These are phyloP conservation scores for Ogataea paradorogensis DNA, from an alignment of 805 yeast species.

Conservation along the genomic window DNA sequence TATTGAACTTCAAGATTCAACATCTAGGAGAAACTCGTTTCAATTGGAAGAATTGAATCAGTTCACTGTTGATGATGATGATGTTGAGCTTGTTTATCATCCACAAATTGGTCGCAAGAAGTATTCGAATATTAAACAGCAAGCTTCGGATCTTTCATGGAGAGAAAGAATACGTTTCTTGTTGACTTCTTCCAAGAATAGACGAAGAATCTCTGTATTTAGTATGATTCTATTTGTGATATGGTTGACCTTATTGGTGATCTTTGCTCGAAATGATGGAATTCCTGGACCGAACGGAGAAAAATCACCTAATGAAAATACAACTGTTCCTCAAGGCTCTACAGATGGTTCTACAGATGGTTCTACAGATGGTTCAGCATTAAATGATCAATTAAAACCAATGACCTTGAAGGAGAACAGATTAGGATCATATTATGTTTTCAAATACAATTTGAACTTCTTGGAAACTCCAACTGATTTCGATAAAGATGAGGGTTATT, in stretches of 20 bases:
- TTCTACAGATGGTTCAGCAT: constrained; percentile 1
- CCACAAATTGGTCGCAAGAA: constrained; percentile 7
- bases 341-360: constrained; percentile 4
- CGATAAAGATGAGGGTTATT: constrained; percentile 45
- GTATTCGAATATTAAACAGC: constrained; percentile 6
- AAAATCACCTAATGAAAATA: background rate
- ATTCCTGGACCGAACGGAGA: background rate
- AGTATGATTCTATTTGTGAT: constrained; percentile 20
- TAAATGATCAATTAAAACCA: constrained; percentile 8
- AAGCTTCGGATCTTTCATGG: constrained; percentile 1
- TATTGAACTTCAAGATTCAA: constrained; percentile 22
- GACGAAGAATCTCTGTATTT: constrained; percentile 13
- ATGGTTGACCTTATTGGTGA: constrained; percentile 27
- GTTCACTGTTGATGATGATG: constrained; percentile 25
- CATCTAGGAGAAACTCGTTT: constrained; percentile 21
- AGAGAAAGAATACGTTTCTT: constrained; percentile 8
- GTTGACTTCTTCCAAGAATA: constrained; percentile 21
- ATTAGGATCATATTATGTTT: constrained; percentile 30
- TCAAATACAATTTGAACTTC: constrained; percentile 24
- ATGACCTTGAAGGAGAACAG: constrained; percentile 30
- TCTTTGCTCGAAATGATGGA: constrained; percentile 22
- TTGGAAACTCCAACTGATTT: constrained; percentile 27
- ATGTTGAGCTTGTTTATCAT: constrained; percentile 15
- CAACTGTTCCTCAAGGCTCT: background rate
- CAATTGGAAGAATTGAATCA: constrained; percentile 21